phyloP scores from a whole-genome alignment of 768 basidiomycete genomes.

The Russula olivacea region DNA sequence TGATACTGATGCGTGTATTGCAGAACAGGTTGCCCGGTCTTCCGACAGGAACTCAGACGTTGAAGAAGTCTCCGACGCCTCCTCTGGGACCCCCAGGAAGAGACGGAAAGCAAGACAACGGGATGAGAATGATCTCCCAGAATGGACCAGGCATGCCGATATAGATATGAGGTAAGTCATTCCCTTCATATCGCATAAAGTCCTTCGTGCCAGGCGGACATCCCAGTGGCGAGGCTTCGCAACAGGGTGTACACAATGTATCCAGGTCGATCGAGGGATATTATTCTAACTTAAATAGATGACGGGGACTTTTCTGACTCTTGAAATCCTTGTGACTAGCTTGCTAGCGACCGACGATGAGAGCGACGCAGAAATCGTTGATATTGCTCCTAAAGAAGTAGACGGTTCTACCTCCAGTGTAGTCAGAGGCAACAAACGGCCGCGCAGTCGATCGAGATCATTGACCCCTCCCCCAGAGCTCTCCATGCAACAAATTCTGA shows the following conservation, averaged over 20 bases:
- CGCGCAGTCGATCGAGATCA: conserved; percentile 60
- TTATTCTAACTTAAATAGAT: background rate
- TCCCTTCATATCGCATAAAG: background rate
- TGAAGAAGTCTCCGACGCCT: conserved; percentile 12
- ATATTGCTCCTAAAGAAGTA: conserved; percentile 23
- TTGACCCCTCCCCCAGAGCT: conserved; percentile 72
- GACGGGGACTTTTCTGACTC: background rate
- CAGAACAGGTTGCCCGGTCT: conserved; percentile 17
- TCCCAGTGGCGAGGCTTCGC: background rate
- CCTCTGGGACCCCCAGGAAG: conserved; percentile 21
- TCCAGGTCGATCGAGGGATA: background rate
- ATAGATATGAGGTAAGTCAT: conserved; percentile 21
- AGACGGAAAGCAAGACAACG: conserved; percentile 17
- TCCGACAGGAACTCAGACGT: conserved; percentile 26
- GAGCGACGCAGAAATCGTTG: conserved; percentile 39
- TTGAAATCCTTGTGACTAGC: conserved; percentile 23
- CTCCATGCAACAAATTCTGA: conserved; percentile 46
- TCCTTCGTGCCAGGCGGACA: background rate
- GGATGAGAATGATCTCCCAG: conserved; percentile 19
- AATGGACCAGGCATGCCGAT: conserved; percentile 21
- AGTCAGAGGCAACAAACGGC: conserved; percentile 24
- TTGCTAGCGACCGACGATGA: conserved; percentile 43
- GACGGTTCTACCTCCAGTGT: conserved; percentile 34
- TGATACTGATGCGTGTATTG: background rate
- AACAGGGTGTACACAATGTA: background rate